Base-by-base conservation (phyloP, 805 yeast species). In the Nakazawaea laoshanensis region DNA sequence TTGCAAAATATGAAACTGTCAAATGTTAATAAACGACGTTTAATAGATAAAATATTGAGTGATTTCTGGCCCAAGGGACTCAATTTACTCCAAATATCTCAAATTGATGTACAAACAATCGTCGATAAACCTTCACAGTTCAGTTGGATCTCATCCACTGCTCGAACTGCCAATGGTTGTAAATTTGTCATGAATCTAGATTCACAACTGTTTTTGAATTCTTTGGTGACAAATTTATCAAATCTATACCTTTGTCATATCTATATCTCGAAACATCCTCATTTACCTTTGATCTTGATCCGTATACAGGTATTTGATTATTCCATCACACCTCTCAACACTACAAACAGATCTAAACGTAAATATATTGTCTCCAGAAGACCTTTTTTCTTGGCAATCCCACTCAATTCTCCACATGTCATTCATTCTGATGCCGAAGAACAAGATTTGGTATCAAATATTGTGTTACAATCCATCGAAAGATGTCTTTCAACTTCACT, bases 291-390 rank as follows among this genome's bases (percentile, higher is more conserved):
- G 38, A 54, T 74, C 2, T 53, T 83, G 16, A 62, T 80, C 7
- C 53, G 94, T 30, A 61, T 83, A 15, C 94, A 82, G 47, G 65
- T 81, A 26, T 82, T 76, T 48, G 89, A 83, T 39, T 50, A 31
- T 17, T 31, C 39, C 4, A 24, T 36, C 10, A 15, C 56, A 7
- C 50, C 50, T 2, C 47, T 43, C 29, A 40, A 32, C 17, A 22
- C 17, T 27, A 19, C 13, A 12, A 24, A 33, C 24, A 7, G n/a
- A 6, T 40, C 37, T 7, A 21, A 29, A 25, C 33, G 39, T 17
- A 40, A 55, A 36, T 17, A 36, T 39, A 59, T 75, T 5, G 40
- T 66, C 0, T 72, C 86, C 0, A 62, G 76, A 37, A 68, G 59
- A 38, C 81, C 92, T 0, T 71, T 66, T 40, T 82, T 78, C 43